phyloP scores from a whole-genome alignment of 2,329 filamentous ascomycete genomes.

The Ilyonectria mors-panacis region DNA sequence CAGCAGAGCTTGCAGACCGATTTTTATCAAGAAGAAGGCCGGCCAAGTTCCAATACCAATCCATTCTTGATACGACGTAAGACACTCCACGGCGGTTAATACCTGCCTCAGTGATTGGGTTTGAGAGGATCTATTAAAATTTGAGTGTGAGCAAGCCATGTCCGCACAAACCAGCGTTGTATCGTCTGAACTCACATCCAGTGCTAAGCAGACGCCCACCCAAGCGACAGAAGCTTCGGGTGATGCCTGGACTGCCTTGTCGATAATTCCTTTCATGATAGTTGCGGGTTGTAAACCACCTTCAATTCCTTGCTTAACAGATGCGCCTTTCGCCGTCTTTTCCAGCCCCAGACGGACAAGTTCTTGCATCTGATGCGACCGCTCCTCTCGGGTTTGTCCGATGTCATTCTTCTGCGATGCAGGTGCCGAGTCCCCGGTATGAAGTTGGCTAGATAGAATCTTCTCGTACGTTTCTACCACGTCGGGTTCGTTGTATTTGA shows the following conservation, averaged over 20 bases:
- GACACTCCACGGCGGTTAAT: slow-evolving; percentile 52
- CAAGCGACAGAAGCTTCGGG: slow-evolving; percentile 56
- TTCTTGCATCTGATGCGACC: slow-evolving; percentile 25
- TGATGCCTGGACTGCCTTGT: slow-evolving; percentile 44
- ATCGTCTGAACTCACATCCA: slow-evolving; percentile 49
- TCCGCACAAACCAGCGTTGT: neutral
- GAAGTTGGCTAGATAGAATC: slow-evolving; percentile 13
- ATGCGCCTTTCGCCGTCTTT: slow-evolving; percentile 9
- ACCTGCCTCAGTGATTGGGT: slow-evolving; percentile 44
- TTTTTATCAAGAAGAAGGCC: slow-evolving; percentile 47
- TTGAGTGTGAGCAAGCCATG: neutral
- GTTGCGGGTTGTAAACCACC: slow-evolving; percentile 5
- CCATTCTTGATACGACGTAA: slow-evolving; percentile 55
- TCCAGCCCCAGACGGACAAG: slow-evolving; percentile 21
- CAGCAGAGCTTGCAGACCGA: slow-evolving; percentile 27
- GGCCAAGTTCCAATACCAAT: slow-evolving; percentile 56
- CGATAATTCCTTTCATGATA: slow-evolving; percentile 14
- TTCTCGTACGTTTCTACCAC: slow-evolving; percentile 32
- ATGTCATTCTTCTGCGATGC: slow-evolving; percentile 5
- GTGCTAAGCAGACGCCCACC: slow-evolving; percentile 51
- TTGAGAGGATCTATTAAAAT: slow-evolving; percentile 48
- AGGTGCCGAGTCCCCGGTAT: neutral
- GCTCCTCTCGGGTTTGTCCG: neutral
- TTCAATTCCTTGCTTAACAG: slow-evolving; percentile 16
- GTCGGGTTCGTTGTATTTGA: neutral